Percentiles rank a stretch among this genome's conserved stretches.
These are phyloP conservation scores for Gnetum montanum DNA, from an alignment of 75 land plant species.

Conservation along the genomic window DNA sequence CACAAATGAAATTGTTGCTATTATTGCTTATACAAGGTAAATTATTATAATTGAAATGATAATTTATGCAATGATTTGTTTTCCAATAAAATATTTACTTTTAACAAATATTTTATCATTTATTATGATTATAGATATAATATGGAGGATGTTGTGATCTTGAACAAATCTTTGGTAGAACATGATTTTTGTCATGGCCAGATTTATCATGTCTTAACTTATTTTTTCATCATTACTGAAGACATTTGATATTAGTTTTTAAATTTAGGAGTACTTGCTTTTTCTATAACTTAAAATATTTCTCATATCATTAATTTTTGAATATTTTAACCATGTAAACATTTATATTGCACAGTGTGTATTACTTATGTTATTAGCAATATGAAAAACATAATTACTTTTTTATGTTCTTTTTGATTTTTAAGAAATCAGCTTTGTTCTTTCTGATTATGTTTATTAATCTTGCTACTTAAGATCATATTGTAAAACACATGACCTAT, in stretches of 20 bases:
- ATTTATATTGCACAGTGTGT: not conserved
- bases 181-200: constrained; percentile 87
- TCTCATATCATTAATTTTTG: not conserved
- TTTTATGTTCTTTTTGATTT: too few relatives aligned
- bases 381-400: not conserved
- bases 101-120: not conserved
- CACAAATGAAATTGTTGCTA: constrained; percentile 99
- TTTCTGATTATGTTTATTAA: too few relatives aligned
- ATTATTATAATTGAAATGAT: not conserved
- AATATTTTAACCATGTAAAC: too few relatives aligned
- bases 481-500: too few relatives aligned
- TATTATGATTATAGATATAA: constrained; percentile 54
- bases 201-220: constrained; percentile 54
- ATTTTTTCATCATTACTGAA: too few relatives aligned
- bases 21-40: constrained; percentile 94
- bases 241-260: too few relatives aligned
- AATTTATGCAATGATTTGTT: not conserved
- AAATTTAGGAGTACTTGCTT: too few relatives aligned
- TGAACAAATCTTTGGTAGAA: constrained; percentile 95
- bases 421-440: too few relatives aligned
- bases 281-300: too few relatives aligned
- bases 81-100: not conserved
- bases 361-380: too few relatives aligned
- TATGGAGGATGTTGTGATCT: constrained; percentile 99
- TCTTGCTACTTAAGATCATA: too few relatives aligned